Percentiles rank a stretch among this genome's conserved stretches.
Conservation (phyloP, 2,329 filamentous ascomycete genomes). For the Ascosphaera pollenicola region DNA sequence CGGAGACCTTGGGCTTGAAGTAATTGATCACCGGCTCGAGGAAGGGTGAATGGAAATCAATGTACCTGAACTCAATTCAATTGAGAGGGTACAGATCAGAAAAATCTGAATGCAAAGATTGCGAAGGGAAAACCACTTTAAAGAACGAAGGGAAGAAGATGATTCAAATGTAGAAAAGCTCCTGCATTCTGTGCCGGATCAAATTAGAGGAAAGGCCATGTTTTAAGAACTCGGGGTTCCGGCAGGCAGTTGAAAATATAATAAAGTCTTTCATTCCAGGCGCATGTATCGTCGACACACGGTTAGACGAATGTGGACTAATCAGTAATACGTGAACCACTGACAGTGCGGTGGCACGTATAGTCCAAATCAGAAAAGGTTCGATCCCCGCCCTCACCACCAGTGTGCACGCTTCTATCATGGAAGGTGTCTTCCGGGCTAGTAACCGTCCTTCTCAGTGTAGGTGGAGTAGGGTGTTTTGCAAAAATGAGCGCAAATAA, state of each 20-base stretch:
- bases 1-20: too few species aligned
- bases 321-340: not conserved
- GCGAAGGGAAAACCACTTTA: not conserved
- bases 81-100: not conserved
- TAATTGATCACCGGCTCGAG: not conserved
- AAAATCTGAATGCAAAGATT: not conserved
- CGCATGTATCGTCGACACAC: not conserved
- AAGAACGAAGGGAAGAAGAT: not conserved
- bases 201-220: not conserved
- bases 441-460: not conserved
- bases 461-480: not conserved
- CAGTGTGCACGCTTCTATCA: not conserved
- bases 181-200: not conserved
- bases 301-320: not conserved
- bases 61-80: not conserved
- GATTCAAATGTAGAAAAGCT: not conserved
- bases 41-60: not conserved
- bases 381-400: not conserved
- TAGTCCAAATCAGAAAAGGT: not conserved
- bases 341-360: not conserved
- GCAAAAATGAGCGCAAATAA: not conserved
- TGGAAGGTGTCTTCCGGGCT: not conserved
- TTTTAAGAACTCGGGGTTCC: not conserved
- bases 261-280: not conserved
- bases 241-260: not conserved